Percentiles rank a stretch among this genome's conserved stretches.
Evolutionary conservation across 768 basidiomycete genomes (phyloP).

Genomic region (Coprinopsis cinerea): DNA sequence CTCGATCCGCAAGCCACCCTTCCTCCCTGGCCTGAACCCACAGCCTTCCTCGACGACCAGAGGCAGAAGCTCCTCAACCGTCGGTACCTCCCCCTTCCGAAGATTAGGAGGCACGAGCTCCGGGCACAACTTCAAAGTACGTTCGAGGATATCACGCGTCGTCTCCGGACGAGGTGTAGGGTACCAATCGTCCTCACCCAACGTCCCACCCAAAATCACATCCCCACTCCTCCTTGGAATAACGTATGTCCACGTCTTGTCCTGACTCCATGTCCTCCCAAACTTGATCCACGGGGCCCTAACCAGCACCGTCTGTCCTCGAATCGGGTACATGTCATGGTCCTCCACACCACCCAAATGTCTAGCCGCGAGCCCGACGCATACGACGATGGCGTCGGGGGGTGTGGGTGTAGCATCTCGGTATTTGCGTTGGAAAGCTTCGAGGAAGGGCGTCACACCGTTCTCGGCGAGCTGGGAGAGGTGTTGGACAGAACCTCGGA

Average conservation of each 20-base stretch:
- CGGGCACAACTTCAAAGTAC: slow-evolving; percentile 45
- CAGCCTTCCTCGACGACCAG: slow-evolving; percentile 43
- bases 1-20: slow-evolving; percentile 53
- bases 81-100: slow-evolving; percentile 37
- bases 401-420: neutral
- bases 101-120: slow-evolving; percentile 53
- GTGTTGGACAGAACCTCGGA: slow-evolving; percentile 50
- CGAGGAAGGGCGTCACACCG: slow-evolving; percentile 23
- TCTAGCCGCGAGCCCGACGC: slow-evolving; percentile 68
- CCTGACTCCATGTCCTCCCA: slow-evolving; percentile 40
- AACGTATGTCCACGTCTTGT: slow-evolving; percentile 47
- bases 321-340: slow-evolving; percentile 61
- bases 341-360: slow-evolving; percentile 82
- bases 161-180: slow-evolving; percentile 59
- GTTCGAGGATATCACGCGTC: slow-evolving; percentile 53
- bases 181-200: slow-evolving; percentile 56
- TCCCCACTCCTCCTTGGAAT: slow-evolving; percentile 59
- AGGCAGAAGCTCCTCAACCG: slow-evolving; percentile 39
- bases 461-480: slow-evolving; percentile 51
- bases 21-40: slow-evolving; percentile 50
- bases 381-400: slow-evolving; percentile 27
- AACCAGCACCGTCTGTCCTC: slow-evolving; percentile 80
- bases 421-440: neutral
- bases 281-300: slow-evolving; percentile 61
- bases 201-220: slow-evolving; percentile 65